Evolutionary conservation across 352 stramenopile genomes (phyloP).

Genomic region (Globisporangium iwayamae): DNA sequence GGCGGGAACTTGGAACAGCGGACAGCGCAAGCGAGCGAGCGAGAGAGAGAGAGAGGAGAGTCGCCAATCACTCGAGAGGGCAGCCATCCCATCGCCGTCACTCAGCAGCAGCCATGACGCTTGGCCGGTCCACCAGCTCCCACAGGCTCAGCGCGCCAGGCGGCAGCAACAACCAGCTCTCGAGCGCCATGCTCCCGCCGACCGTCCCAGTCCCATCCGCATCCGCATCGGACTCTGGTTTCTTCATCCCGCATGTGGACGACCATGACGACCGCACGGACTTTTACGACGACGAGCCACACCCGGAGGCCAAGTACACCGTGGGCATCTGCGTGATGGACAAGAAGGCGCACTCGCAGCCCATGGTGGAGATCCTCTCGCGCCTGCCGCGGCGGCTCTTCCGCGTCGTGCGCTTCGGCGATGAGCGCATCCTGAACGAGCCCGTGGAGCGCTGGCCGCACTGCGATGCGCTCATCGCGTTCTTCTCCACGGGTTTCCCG

Average conservation of each 20-base stretch:
- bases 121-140: conserved; percentile 14
- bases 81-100: not conserved
- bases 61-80: conserved; percentile 5
- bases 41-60: not conserved
- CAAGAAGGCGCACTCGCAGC: conserved; percentile 94
- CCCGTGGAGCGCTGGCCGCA: conserved; percentile 91
- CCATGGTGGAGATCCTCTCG: conserved; percentile 96
- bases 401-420: conserved; percentile 96
- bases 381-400: conserved; percentile 89
- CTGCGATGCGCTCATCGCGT: conserved; percentile 97
- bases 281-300: conserved; percentile 7
- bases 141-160: conserved; percentile 7
- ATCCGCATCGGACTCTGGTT: conserved; percentile 7
- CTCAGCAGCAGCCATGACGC: conserved; percentile 12
- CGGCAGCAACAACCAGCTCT: conserved; percentile 14
- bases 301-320: conserved; percentile 31
- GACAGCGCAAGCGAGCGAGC: not conserved
- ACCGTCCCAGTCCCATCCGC: not conserved
- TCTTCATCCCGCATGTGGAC: conserved; percentile 17
- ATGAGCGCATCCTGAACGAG: conserved; percentile 94
- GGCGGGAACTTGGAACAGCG: not conserved
- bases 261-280: conserved; percentile 13
- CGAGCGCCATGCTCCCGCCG: conserved; percentile 7
- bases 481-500: conserved; percentile 98
- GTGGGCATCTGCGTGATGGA: conserved; percentile 98